These are phyloP conservation scores for Mentha longifolia DNA, from an alignment of 257 asterid species.

Conservation along the genomic window DNA sequence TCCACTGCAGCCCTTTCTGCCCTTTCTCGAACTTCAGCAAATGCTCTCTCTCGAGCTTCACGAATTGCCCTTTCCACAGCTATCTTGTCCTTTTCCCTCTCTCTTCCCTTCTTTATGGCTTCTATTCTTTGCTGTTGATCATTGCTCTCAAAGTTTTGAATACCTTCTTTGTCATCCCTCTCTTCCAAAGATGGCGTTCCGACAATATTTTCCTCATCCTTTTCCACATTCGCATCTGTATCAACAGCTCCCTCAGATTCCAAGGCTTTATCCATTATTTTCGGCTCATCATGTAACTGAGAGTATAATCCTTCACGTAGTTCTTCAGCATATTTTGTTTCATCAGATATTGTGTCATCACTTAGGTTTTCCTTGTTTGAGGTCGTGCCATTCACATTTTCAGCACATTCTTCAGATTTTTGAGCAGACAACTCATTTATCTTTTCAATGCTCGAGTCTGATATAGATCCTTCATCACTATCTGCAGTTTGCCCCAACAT, in stretches of 20 bases:
- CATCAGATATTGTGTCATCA: conserved; percentile 38
- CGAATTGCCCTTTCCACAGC: conserved; percentile 93
- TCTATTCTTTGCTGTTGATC: conserved; percentile 57
- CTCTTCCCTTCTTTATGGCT: conserved; percentile 74
- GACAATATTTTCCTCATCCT: conserved; percentile 35
- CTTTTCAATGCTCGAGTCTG: conserved; percentile 43
- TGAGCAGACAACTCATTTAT: conserved; percentile 37
- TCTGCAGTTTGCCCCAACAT: conserved; percentile 42
- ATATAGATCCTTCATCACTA: conserved; percentile 54
- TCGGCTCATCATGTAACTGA: conserved; percentile 35
- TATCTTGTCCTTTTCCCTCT: conserved; percentile 71
- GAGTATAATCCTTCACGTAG: conserved; percentile 39
- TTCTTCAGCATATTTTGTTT: conserved; percentile 39
- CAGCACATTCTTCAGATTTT: conserved; percentile 46
- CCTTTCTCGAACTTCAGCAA: conserved; percentile 90
- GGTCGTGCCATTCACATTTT: conserved; percentile 34
- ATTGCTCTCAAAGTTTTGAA: conserved; percentile 38
- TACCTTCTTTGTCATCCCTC: conserved; percentile 46
- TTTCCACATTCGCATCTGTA: conserved; percentile 41
- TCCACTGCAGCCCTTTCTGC: conserved; percentile 94
- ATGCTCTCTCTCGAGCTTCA: conserved; percentile 98
- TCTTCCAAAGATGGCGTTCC: conserved; percentile 36
- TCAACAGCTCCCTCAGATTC: conserved; percentile 40
- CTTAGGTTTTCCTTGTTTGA: conserved; percentile 41
- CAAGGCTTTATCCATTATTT: conserved; percentile 39